A percentile compares a stretch with the other conserved stretches of the same genome.
Conservation (phyloP, 176 grass and related monocot species). For the Echinochloa phyllopogon region DNA sequence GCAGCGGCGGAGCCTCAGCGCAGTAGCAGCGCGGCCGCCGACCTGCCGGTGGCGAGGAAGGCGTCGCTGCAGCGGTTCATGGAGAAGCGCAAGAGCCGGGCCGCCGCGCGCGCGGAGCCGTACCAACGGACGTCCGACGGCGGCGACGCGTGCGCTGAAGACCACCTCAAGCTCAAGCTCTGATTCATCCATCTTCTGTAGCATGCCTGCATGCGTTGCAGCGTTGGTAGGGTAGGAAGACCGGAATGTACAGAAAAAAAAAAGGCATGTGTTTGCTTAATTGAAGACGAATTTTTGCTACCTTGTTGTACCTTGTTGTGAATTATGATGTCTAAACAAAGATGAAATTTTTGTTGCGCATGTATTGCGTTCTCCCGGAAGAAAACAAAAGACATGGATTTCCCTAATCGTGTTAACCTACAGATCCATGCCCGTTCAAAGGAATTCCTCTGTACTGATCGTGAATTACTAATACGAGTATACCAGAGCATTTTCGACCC, state of each 20-base stretch:
- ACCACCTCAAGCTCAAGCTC: constrained; percentile 29
- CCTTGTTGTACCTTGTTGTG: too few species aligned
- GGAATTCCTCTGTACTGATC: not conserved
- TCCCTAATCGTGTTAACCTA: not conserved
- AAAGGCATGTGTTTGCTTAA: too few species aligned
- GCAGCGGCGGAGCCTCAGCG: not conserved
- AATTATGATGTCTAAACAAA: too few species aligned
- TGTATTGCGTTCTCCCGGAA: too few species aligned
- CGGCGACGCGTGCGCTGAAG: not conserved
- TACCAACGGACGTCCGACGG: constrained; percentile 28
- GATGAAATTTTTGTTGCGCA: too few species aligned
- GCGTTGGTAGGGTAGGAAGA: too few species aligned
- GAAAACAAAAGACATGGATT: not conserved
- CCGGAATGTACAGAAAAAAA: too few species aligned
- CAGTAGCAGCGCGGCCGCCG: constrained; percentile 14
- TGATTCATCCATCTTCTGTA: not conserved
- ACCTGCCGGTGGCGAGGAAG: constrained; percentile 70
- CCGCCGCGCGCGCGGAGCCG: constrained; percentile 24
- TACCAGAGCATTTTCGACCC: too few species aligned
- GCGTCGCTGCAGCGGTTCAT: constrained; percentile 80
- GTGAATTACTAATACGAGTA: too few species aligned
- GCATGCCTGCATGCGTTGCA: too few species aligned
- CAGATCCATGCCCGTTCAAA: not conserved
- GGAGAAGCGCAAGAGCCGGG: constrained; percentile 65
- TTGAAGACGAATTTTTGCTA: too few species aligned